Evolutionary conservation across 306 rosid species (phyloP).

Genomic region (Comarum palustre): DNA sequence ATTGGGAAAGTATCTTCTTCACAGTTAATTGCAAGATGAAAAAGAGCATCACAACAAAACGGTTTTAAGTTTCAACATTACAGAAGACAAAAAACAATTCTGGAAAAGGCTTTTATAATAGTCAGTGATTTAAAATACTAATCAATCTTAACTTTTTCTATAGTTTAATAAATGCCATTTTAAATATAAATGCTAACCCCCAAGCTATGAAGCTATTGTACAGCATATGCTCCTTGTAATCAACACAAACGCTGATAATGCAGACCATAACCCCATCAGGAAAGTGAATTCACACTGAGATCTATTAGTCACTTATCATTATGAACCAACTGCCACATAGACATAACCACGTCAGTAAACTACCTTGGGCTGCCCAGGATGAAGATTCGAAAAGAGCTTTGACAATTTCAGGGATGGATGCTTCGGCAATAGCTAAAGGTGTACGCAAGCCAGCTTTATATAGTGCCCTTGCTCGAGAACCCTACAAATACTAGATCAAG

Average conservation of each 20-base stretch:
- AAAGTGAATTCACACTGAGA: background rate
- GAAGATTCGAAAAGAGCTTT: conserved; percentile 85
- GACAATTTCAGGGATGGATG: conserved; percentile 73
- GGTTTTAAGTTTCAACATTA: background rate
- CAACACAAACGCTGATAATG: background rate
- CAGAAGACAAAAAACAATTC: background rate
- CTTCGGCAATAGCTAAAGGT: conserved; percentile 92
- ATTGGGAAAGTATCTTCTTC: background rate
- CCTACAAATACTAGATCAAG: conserved; percentile 48
- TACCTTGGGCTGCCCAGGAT: conserved; percentile 87
- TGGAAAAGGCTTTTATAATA: background rate
- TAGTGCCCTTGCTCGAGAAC: conserved; percentile 97
- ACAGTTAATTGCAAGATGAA: background rate
- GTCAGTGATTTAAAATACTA: background rate
- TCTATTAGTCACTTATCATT: background rate
- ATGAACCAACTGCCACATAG: background rate
- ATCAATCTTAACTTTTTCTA: background rate
- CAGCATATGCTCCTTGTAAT: background rate
- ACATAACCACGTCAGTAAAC: conserved; percentile 21
- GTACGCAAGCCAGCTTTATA: conserved; percentile 91
- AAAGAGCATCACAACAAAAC: background rate
- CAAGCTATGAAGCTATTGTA: conserved; percentile 3
- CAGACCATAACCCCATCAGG: conserved; percentile 4
- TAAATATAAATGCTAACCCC: background rate
- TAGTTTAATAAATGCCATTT: background rate